Conservation (phyloP, 495 filamentous ascomycete species). For the Penicillium manginii region DNA sequence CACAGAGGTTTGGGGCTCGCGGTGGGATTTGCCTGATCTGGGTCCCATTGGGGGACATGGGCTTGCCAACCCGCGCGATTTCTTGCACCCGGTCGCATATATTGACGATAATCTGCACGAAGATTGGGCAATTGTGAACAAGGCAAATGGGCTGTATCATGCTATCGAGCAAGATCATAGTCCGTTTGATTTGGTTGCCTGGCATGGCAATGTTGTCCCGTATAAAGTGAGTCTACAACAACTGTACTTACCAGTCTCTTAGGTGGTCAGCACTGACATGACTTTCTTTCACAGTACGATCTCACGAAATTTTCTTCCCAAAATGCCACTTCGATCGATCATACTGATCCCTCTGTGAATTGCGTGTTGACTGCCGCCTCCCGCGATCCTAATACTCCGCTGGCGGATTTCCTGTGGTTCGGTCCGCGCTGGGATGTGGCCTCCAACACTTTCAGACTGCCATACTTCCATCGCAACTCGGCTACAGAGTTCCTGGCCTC, state of each 20-base stretch:
- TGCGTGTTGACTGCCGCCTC: slow-evolving; percentile 45
- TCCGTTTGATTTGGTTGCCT: slow-evolving; percentile 45
- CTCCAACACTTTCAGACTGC: slow-evolving; percentile 46
- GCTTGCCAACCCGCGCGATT: slow-evolving; percentile 46
- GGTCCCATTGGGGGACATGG: slow-evolving; percentile 45
- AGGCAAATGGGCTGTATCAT: slow-evolving; percentile 39
- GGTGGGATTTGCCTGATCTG: slow-evolving; percentile 45
- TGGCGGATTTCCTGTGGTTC: slow-evolving; percentile 49
- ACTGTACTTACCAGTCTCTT: not conserved
- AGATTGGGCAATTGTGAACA: slow-evolving; percentile 40
- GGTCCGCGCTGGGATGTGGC: slow-evolving; percentile 49
- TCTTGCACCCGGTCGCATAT: slow-evolving; percentile 43
- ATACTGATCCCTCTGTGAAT: slow-evolving; percentile 46
- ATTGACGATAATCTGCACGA: slow-evolving; percentile 45
- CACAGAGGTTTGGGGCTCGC: slow-evolving; percentile 45
- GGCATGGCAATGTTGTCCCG: slow-evolving; percentile 50
- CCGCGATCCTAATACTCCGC: slow-evolving; percentile 38
- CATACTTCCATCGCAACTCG: slow-evolving; percentile 49
- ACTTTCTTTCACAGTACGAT: slow-evolving; percentile 33
- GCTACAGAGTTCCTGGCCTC: slow-evolving; percentile 47
- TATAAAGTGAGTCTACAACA: slow-evolving; percentile 37
- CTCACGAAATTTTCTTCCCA: slow-evolving; percentile 47
- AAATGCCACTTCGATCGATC: slow-evolving; percentile 46
- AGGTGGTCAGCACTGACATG: not conserved
- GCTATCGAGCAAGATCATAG: slow-evolving; percentile 46